A percentile compares a stretch with the other conserved stretches of the same genome.
phyloP scores from a whole-genome alignment of 2,329 filamentous ascomycete species.

The Ophiocordyceps camponoti-floridani region DNA sequence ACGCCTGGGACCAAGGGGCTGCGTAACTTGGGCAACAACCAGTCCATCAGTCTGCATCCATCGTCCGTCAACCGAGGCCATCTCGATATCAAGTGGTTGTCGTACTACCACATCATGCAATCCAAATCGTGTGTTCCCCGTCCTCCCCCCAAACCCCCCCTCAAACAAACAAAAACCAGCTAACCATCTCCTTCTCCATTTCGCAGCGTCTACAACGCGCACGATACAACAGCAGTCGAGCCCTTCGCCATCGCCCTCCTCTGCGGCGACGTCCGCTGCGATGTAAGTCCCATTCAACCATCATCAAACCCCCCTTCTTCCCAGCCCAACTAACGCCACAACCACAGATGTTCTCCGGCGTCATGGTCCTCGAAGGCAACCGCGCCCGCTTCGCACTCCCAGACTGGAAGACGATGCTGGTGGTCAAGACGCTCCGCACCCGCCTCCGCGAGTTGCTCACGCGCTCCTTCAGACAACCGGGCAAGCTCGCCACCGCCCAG shows the following conservation, averaged over 20 bases:
- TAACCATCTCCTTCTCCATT: not conserved
- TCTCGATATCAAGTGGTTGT: constrained; percentile 59
- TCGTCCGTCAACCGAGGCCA: constrained; percentile 72
- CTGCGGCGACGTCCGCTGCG: constrained; percentile 77
- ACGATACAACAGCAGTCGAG: constrained; percentile 68
- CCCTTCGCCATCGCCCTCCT: constrained; percentile 70
- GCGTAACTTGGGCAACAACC: constrained; percentile 85
- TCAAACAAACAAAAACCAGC: too few species aligned
- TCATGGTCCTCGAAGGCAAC: constrained; percentile 76
- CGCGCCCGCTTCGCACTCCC: constrained; percentile 65
- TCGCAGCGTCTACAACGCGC: constrained; percentile 56
- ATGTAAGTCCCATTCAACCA: constrained; percentile 43
- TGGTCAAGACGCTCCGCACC: constrained; percentile 63
- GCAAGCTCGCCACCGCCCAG: constrained; percentile 42
- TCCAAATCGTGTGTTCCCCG: constrained; percentile 45
- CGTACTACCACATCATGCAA: constrained; percentile 97
- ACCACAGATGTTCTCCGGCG: constrained; percentile 64
- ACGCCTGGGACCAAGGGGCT: constrained; percentile 53
- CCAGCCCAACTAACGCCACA: not conserved
- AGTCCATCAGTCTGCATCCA: constrained; percentile 71
- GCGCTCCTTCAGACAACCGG: constrained; percentile 49
- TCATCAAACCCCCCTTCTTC: not conserved
- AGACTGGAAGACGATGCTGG: constrained; percentile 82
- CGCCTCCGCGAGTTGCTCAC: constrained; percentile 61
- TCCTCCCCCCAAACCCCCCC: not conserved